Evolutionary conservation across 176 grass and related monocot species (phyloP).

Genomic region (Raddia guianensis): DNA sequence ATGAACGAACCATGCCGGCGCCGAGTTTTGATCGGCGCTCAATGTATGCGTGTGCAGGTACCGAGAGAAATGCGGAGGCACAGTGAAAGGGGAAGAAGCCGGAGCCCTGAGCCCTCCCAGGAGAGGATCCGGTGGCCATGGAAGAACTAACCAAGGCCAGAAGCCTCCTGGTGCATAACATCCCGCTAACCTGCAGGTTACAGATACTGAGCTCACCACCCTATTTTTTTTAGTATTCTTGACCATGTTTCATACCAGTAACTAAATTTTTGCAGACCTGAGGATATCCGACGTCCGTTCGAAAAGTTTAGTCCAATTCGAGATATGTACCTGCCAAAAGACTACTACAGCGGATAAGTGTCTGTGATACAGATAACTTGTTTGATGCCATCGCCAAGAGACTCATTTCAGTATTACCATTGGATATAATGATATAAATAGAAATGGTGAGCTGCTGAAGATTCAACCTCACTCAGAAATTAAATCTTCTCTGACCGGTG

Average conservation of each 20-base stretch:
- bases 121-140: no score
- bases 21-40: no score
- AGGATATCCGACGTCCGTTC: constrained; percentile 59
- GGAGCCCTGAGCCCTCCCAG: no score
- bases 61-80: no score
- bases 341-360: constrained; percentile 73
- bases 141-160: no score
- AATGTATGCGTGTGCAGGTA: no score
- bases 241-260: not conserved
- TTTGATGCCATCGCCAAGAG: no score
- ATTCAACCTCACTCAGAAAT: not conserved
- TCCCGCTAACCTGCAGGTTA: no score
- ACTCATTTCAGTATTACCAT: not conserved
- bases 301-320: constrained; percentile 71
- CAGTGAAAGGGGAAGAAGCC: no score
- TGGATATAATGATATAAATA: not conserved
- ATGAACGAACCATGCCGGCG: no score
- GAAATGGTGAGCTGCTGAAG: not conserved
- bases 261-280: constrained; percentile 44
- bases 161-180: no score
- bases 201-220: no score
- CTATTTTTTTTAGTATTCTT: not conserved
- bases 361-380: not conserved
- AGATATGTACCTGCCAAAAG: constrained; percentile 79
- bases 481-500: not conserved